Base-by-base conservation (phyloP, 106 monocot genomes). In the Triglochin maritima region DNA sequence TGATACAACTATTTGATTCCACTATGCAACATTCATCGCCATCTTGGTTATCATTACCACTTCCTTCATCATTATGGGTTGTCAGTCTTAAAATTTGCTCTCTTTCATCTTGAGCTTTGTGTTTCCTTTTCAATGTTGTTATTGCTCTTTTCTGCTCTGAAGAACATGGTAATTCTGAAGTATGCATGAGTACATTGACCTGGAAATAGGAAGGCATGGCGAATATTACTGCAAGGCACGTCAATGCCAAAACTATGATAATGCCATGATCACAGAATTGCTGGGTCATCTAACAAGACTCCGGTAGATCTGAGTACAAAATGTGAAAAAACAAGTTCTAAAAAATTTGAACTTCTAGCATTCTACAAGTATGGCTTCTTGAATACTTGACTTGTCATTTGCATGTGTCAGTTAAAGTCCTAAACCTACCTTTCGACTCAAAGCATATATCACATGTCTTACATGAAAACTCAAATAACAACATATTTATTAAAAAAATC, bases 161-260 rank as follows among this genome's bases (percentile, higher is more conserved):
- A 14, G 69, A 59, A 42, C 66, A 65, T 67, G 64, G 46, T 44
- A 82, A 81, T 55, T 86, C 83, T 51, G 79, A 75, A 61, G 73
- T 77, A 75, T 90, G 86, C 83, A 86, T 76, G 75, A 90, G 67
- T 72, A 84, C 73, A 73, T 89, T 85, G 15, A 85, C 85, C 89
- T 89, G 50, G 55, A 67, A 9, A 41, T 69, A 72, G 78, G 44
- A 43, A 52, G 68, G 6, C 41, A 66, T 13, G 13, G 8, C 46
- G 55, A 52, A 72, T n/a, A 44, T 12, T 46, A 63, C 14, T 63
- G 4, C 12, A 14, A 63, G 45, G 9, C 14, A 71, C 15, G 43
- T 45, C 11, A 69, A 4, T 43, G n/a, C 5, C 2, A 57, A 69
- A 57, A 29, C 29, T 29, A 1, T 29, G 29, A 29, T 29, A 29